Conservation (phyloP, 169 alveolate genomes). For the Eimeria maxima region DNA sequence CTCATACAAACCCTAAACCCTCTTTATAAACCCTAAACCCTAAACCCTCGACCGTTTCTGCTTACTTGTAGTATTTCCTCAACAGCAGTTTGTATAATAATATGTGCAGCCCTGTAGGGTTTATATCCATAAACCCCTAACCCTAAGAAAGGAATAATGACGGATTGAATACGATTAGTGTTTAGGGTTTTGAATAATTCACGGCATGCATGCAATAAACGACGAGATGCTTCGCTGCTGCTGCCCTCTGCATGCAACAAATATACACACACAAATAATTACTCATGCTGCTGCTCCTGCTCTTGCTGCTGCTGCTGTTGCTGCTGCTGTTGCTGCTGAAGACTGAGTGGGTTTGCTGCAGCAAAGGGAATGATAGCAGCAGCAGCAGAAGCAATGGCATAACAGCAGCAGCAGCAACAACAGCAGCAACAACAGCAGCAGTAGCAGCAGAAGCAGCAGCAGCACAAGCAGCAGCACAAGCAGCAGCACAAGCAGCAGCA, state of each 20-base stretch:
- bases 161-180: not conserved
- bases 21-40: too few species aligned
- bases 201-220: conserved; percentile 33
- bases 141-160: conserved; percentile 60
- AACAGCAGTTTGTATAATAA: conserved; percentile 35
- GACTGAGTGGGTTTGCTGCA: not conserved
- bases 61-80: conserved; percentile 74
- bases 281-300: too few species aligned
- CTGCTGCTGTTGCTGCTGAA: not conserved
- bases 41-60: not conserved
- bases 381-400: too few species aligned
- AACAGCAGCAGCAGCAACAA: too few species aligned
- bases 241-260: conserved; percentile 59
- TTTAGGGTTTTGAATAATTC: conserved; percentile 12
- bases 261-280: not conserved
- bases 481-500: conserved; percentile 26
- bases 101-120: conserved; percentile 55
- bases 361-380: not conserved
- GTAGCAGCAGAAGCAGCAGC: too few species aligned
- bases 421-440: too few species aligned
- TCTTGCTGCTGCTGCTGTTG: not conserved
- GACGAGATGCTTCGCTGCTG: conserved; percentile 78
- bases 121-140: conserved; percentile 77
- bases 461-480: conserved; percentile 12
- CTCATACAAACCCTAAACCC: too few species aligned